Evolutionary conservation across 1,284 basidiomycete species (phyloP), one percentile per base, ranked within the genome.

Genomic region (Ganoderma lingzhi): DNA sequence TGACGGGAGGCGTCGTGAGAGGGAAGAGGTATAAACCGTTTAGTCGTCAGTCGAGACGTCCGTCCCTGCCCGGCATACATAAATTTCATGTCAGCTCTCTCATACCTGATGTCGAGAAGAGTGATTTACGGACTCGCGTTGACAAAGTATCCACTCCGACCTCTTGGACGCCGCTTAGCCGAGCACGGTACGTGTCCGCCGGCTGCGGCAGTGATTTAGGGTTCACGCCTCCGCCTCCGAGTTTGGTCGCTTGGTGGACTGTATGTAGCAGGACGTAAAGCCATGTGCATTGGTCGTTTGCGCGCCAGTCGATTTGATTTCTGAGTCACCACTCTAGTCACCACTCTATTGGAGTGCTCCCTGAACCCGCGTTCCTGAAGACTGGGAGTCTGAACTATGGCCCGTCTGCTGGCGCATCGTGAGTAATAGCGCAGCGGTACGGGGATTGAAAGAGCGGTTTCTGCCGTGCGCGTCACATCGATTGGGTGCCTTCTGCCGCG

Each of bases 401-500:
- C 15, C 30, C 1, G 23, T 19, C 53, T 19, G 14, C 30, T 30
- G 15, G 28, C 32, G 23, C 10, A 51, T 12, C 48, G 10, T 28
- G 10, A 28, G 10, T 19, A 8, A 51, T 10, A 19, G 45, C 45
- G 45, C 45, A n/a, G 45, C 45, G n/a, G 45, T 48, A 19, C 28
- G 14, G 48, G 28, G 30, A 6, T 8, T 8, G 41, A 48, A 44
- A 23, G 60, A 62, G 60, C 37, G 30, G 53, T 65, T 63, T 70
- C 58, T 28, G 66, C 68, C 39, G 58, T 53, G 68, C 62, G n/a
- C n/a, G 60, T 15, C 1, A 30, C 44, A 48, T 17, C 51, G 37
- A 72, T 72, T 72, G 71, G 68, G 8, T 45, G 41, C 42, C 53
- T n/a, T 30, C 55, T 51, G 42, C 35, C 37, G 65, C 56, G 62